Base-by-base conservation (phyloP, 768 basidiomycete species). In the Paxillus rubicundulus region DNA sequence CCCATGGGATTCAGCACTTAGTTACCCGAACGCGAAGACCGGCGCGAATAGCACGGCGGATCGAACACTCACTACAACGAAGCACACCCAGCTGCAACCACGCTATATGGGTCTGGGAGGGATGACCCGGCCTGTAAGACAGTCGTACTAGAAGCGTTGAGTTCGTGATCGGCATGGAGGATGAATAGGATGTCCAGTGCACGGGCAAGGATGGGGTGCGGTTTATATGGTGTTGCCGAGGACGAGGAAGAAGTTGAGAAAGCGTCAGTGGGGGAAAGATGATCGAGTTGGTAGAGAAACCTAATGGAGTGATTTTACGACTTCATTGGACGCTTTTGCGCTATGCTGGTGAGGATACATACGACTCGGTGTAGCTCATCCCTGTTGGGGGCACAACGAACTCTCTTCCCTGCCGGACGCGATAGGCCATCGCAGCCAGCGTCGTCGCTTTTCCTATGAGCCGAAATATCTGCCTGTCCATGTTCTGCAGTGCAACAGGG, bases 351-450 rank as follows among this genome's bases (percentile, higher is more conserved):
- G n/a, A 20, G 12, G 7, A 33, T 9, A 58, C 57, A 60, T 62
- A 89, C 88, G 88, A 87, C 68, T 84, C 91, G 4, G 92, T 82
- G 60, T 94, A 94, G 62, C 84, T 87, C 47, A 93, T 76, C 0
- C 88, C 89, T 1, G 84, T 82, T 6, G 91, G 92, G 4, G 93
- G 91, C 0, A 78, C 80, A 16, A 94, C 90, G 62, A 96, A 95
- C 45, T 89, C 84, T 52, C 93, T 80, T 33, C 93, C 93, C 73
- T 92, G 91, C 37, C 93, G 86, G 32, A 95, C 81, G 28, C 93
- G 90, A 68, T 94, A 96, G 0, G 93, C 92, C 92, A 95, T 94
- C 81, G 92, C 91, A 55, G 92, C 92, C 37, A 95, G 75, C 0
- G 91, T 92, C 5, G 88, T 92, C 9, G 88, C 86, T 65, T 94